Evolutionary conservation across 148 eudicot species (phyloP).

Genomic region (Bassia scoparia): DNA sequence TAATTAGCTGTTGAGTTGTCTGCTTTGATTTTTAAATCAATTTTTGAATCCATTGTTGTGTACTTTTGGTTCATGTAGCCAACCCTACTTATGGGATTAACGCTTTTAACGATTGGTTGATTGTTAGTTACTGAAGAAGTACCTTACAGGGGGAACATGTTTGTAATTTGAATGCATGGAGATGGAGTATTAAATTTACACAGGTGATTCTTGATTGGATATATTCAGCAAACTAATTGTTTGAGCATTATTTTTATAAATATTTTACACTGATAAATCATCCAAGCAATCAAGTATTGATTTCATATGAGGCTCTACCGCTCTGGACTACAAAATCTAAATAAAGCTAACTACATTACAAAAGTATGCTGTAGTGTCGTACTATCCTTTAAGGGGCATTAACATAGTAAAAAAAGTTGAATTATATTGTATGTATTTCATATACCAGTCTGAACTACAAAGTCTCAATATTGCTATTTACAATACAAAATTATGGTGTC

Average conservation of each 20-base stretch:
- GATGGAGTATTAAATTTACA: not conserved
- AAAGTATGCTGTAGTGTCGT: too few relatives aligned
- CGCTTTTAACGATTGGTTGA: too few relatives aligned
- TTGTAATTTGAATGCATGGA: not conserved
- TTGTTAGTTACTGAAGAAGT: not conserved
- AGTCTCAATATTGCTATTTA: too few relatives aligned
- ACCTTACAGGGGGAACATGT: not conserved
- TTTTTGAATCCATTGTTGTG: not conserved
- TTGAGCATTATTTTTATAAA: not conserved
- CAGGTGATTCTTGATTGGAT: not conserved
- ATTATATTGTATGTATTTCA: too few relatives aligned
- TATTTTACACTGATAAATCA: not conserved
- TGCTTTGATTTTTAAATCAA: not conserved
- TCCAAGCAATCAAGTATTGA: not conserved
- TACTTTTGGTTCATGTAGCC: too few relatives aligned
- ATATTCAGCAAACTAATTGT: not conserved
- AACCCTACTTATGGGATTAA: too few relatives aligned
- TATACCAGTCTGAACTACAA: too few relatives aligned
- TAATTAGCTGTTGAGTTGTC: not conserved
- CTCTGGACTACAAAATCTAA: not conserved
- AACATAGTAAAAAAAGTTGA: too few relatives aligned
- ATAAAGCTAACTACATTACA: too few relatives aligned
- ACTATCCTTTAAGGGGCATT: too few relatives aligned
- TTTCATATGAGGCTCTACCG: not conserved
- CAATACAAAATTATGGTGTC: too few relatives aligned